Conservation (phyloP, 2,329 filamentous ascomycete genomes). For the Fusarium vanettenii region DNA sequence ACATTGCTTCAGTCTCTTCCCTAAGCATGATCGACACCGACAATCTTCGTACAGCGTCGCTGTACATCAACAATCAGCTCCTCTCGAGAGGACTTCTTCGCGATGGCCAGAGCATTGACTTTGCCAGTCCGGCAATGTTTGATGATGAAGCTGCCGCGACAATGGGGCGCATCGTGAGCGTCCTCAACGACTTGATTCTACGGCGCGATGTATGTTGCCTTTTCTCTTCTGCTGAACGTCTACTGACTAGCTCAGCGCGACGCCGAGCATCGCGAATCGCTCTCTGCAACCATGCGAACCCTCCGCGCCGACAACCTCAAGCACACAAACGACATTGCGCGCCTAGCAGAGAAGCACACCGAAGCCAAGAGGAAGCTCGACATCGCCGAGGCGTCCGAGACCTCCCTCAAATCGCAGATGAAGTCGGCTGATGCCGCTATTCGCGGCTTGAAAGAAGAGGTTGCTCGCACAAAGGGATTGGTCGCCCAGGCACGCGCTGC, state of each 20-base stretch:
- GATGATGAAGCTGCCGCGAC: conserved; percentile 68
- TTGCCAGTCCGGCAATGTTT: conserved; percentile 75
- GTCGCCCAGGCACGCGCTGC: conserved; percentile 86
- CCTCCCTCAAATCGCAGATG: conserved; percentile 75
- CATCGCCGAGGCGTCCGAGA: conserved; percentile 75
- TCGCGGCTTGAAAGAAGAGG: conserved; percentile 85
- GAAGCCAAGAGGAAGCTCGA: conserved; percentile 68
- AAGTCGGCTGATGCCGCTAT: conserved; percentile 79
- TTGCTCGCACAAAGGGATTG: conserved; percentile 80
- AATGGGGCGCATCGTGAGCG: conserved; percentile 88
- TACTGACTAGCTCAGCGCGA: conserved; percentile 72
- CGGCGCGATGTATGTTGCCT: conserved; percentile 77
- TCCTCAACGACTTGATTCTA: conserved; percentile 93
- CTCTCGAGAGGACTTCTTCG: conserved; percentile 73
- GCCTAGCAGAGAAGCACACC: conserved; percentile 64
- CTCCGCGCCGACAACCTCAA: conserved; percentile 81
- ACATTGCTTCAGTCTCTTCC: conserved; percentile 13
- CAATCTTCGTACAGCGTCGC: conserved; percentile 74
- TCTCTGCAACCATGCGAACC: conserved; percentile 81
- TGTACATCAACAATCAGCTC: conserved; percentile 80
- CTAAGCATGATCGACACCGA: conserved; percentile 66
- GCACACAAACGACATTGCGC: conserved; percentile 75
- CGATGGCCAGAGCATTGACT: conserved; percentile 83
- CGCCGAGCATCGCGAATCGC: conserved; percentile 85
- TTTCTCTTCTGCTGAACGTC: background rate